phyloP scores from a whole-genome alignment of 2,329 filamentous ascomycete genomes.

The Didymosphaeria variabile region DNA sequence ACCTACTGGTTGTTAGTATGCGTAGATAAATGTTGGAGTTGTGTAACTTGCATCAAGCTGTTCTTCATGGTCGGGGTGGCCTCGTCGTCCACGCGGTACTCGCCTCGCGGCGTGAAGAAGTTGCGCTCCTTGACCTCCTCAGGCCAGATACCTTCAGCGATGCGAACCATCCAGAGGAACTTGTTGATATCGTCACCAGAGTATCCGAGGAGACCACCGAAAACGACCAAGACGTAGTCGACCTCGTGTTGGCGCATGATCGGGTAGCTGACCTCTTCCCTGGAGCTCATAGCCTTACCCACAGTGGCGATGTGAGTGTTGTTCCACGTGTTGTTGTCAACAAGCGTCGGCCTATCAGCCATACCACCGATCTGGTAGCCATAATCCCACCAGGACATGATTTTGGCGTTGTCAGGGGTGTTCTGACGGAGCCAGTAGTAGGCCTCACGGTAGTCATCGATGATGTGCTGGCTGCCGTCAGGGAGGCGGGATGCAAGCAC shows the following conservation, averaged over 20 bases:
- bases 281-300: conserved; percentile 97
- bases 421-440: conserved; percentile 99
- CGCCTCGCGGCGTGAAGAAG: conserved; percentile 92
- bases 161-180: conserved; percentile 99
- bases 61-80: conserved; percentile 98
- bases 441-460: conserved; percentile 98
- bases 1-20: conserved; percentile 67
- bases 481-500: conserved; percentile 91
- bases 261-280: conserved; percentile 97
- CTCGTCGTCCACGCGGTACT: conserved; percentile 93
- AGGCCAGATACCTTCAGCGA: conserved; percentile 99
- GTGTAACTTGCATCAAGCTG: conserved; percentile 86
- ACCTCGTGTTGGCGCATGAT: conserved; percentile 99
- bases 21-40: not conserved
- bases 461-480: conserved; percentile 96
- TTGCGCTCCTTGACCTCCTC: conserved; percentile 97
- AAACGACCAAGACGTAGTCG: conserved; percentile 97
- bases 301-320: conserved; percentile 99
- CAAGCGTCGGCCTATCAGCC: conserved; percentile 94
- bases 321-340: conserved; percentile 99
- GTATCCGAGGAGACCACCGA: conserved; percentile 94
- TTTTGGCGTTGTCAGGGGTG: conserved; percentile 91
- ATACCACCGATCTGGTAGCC: conserved; percentile 99
- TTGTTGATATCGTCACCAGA: conserved; percentile 99
- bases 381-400: conserved; percentile 99